Base-by-base conservation (phyloP, 805 yeast genomes). In the Blastobotrys attinorum region DNA sequence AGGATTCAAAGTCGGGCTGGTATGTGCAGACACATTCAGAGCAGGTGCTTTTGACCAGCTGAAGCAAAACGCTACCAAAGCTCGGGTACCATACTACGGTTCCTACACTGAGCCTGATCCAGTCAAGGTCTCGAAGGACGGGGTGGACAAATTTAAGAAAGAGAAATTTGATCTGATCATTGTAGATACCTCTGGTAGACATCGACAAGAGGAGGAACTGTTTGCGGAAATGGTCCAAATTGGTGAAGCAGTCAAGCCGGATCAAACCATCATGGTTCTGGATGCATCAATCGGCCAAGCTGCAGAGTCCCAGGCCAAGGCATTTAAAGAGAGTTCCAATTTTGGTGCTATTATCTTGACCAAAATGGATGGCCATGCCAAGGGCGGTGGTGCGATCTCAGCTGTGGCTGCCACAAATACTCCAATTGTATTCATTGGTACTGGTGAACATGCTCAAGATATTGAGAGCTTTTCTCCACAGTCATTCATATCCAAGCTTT, bases 41-140 rank as follows among this genome's bases (percentile, higher is more conserved):
- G 98, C 98, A 31, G 98, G 98, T 73, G 98, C 98, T 2, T 90
- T 90, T 70, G 98, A 90, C 66, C 98, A 90, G 71, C 75, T 90
- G 65, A 90, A 92, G 63, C 98, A 90, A 66, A 90, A 90, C 64
- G 97, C 98, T 20, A 87, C 90, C 43, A 86, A 87, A 68, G 94
- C 98, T 1, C 79, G 83, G 54, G 86, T 90, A 44, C 97, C 98
- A 37, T 90, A 78, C 65, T 90, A 79, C 63, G 98, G 98, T 56
- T 83, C 95, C 4, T 92, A 92, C 64, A 79, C 92, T 2, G 97
- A 90, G 67, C 85, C 95, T 1, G 95, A 92, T 59, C 98, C 98
- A 1, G 97, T 86, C 8, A 80, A 77, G 49, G 95, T 90, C 22
- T 90, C 97, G 0, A 70, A 72, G 22, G 95, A 83, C 47, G 98